Evolutionary conservation across 345 rosid species (phyloP).

Genomic region (Eucalyptus sp.): DNA sequence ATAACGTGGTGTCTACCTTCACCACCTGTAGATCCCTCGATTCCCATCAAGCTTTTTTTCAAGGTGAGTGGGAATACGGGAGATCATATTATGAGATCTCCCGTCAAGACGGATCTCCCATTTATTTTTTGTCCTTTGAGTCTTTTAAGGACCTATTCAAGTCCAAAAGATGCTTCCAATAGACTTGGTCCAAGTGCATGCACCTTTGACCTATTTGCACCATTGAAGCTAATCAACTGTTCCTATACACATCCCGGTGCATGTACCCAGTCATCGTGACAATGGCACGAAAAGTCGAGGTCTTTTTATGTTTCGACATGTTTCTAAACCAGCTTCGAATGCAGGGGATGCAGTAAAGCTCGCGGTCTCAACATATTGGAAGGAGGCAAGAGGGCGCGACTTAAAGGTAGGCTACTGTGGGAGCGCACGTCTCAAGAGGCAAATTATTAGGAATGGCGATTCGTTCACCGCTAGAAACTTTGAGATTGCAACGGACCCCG

Average conservation of each 20-base stretch:
- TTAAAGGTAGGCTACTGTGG: background rate
- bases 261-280: background rate
- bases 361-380: background rate
- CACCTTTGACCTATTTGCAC: background rate
- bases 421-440: background rate
- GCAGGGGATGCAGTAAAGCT: background rate
- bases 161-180: background rate
- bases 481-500: constrained; percentile 18
- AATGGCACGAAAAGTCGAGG: background rate
- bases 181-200: background rate
- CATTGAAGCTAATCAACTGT: background rate
- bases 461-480: constrained; percentile 27
- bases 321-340: background rate
- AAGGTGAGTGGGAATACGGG: no score
- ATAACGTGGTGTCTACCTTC: no score
- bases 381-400: background rate
- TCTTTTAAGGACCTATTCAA: accelerated
- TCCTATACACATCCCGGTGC: background rate
- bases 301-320: background rate
- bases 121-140: no score
- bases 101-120: no score
- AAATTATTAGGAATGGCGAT: background rate
- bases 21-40: no score
- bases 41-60: no score
- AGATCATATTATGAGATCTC: no score